Evolutionary conservation across 2,329 filamentous ascomycete genomes (phyloP), one percentile per base, ranked within the genome.

Genomic region (Microdochium nivale): DNA sequence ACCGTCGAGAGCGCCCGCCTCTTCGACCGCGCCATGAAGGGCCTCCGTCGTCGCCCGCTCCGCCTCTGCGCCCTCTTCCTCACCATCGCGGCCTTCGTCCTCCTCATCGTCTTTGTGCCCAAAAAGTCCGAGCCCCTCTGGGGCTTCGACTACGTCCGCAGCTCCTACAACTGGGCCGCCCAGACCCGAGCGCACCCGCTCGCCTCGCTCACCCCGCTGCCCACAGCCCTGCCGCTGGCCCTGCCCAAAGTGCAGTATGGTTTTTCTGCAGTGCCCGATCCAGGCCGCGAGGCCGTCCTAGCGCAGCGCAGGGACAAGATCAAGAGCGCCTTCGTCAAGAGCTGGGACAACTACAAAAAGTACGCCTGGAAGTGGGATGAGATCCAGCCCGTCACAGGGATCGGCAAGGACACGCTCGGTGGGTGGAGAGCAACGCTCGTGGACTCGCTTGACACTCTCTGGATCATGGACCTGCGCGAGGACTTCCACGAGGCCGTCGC

Each of bases 391-490:
- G 60, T 75, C 14, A 66, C 65, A 47, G 70, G 70, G 47, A 60
- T 64, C 25, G 65, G 61, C 44, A 69, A 64, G 49, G 67, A 74
- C 51, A 56, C 60, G 0, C 74, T 73, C 57, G 70, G 70, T 5
- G 67, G 69, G 37, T 76, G 75, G 64, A 71, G 64, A 9, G 74
- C 74, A 4, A 75, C 73, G 1, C 56, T 78, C 53, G 70, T 78
- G 13, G 75, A 78, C 59, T 59, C 55, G 40, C 50, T 64, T 11
- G 61, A 62, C 53, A 62, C 60, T 2, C 25, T 64, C 11, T 62
- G 63, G 61, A 76, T 78, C 25, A 75, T 77, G 73, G 71, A 65
- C 2, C 53, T 77, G 49, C 60, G 67, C 1, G 62, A 70, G 1
- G 75, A 78, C 49, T 76, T 78, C 52, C 63, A 70, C 30, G 57